A percentile compares a stretch with the other conserved stretches of the same genome.
Evolutionary conservation across 2,329 filamentous ascomycete genomes (phyloP).

Genomic region (Scedosporium dehoogii): DNA sequence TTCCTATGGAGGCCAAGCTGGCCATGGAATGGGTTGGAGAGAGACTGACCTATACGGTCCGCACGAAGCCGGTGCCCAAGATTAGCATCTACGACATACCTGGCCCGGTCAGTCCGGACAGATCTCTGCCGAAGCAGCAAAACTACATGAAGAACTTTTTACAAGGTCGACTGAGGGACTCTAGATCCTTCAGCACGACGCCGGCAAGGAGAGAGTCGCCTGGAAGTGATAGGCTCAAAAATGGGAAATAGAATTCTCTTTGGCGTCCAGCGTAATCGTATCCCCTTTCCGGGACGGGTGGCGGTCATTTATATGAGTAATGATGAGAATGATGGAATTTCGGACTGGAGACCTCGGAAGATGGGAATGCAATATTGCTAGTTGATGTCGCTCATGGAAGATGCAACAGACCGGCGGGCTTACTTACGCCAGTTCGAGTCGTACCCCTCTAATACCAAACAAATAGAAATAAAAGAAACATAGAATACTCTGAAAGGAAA

Average conservation of each 20-base stretch:
- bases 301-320: neutral
- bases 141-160: conserved; percentile 40
- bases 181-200: neutral
- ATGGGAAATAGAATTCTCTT: neutral
- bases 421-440: neutral
- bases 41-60: conserved; percentile 60
- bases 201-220: neutral
- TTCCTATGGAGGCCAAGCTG: conserved; percentile 67
- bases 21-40: conserved; percentile 65
- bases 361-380: neutral
- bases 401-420: too few species aligned
- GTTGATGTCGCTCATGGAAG: too few species aligned
- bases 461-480: neutral
- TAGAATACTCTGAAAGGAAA: neutral
- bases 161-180: conserved; percentile 15
- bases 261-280: neutral
- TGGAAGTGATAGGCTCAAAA: neutral
- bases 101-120: conserved; percentile 22
- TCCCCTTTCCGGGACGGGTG: neutral
- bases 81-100: conserved; percentile 38
- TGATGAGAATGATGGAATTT: neutral
- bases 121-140: conserved; percentile 32
- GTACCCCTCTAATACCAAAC: neutral
- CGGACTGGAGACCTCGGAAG: neutral
- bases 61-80: conserved; percentile 50